These are phyloP conservation scores for Epicoccum nigrum DNA, from an alignment of 2,329 filamentous ascomycete genomes.

Conservation along the genomic window DNA sequence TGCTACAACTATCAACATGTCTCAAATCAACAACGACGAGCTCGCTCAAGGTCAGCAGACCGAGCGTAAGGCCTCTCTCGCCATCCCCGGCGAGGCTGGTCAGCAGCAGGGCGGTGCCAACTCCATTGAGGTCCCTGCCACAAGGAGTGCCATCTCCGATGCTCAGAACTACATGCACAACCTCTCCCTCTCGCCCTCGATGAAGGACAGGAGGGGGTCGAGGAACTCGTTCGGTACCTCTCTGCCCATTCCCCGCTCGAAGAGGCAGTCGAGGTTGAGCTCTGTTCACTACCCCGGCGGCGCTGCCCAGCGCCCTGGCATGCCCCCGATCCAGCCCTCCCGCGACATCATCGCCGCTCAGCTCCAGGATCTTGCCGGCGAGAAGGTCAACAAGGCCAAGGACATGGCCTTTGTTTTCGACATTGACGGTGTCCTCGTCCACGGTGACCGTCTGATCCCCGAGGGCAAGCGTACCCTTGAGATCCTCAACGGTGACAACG, in stretches of 20 bases:
- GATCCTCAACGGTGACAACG: constrained; percentile 76
- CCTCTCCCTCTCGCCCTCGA: constrained; percentile 70
- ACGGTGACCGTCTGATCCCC: constrained; percentile 73
- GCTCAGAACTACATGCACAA: constrained; percentile 74
- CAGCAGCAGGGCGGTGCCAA: constrained; percentile 43
- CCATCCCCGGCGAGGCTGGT: constrained; percentile 37
- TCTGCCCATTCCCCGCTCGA: constrained; percentile 73
- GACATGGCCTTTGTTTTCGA: constrained; percentile 85
- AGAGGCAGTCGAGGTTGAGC: constrained; percentile 71
- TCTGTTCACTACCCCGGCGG: constrained; percentile 61
- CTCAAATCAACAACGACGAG: constrained; percentile 65
- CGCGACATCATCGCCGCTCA: constrained; percentile 73
- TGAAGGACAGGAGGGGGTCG: constrained; percentile 70
- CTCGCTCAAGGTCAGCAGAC: constrained; percentile 50
- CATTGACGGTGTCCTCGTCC: constrained; percentile 76
- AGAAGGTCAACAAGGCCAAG: constrained; percentile 73
- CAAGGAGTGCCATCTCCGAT: constrained; percentile 71
- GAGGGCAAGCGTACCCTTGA: constrained; percentile 70
- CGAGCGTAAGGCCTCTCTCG: constrained; percentile 40
- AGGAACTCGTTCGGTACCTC: constrained; percentile 78
- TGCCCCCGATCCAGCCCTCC: constrained; percentile 65
- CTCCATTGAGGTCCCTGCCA: constrained; percentile 72
- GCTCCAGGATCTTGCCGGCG: constrained; percentile 69
- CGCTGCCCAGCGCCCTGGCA: constrained; percentile 59
- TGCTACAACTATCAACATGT: constrained; percentile 53